Base-by-base conservation (phyloP, 495 filamentous ascomycete genomes). In the Penicillium ochrochloron region DNA sequence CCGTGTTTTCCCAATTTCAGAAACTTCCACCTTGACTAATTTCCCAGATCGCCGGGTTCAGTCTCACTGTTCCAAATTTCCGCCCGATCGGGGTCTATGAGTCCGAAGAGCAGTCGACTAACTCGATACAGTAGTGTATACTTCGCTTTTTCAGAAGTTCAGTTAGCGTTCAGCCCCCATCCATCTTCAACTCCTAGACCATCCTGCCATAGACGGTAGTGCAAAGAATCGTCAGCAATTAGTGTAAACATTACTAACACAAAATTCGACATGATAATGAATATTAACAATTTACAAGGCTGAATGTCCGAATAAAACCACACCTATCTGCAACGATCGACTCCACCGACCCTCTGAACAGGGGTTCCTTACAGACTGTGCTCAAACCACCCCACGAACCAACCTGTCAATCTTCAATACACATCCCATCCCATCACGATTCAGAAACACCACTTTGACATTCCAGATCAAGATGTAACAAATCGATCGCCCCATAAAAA, bases 331-430 rank as follows among this genome's bases (percentile, higher is more conserved):
- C 17, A 2, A 14, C 50, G 23, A 52, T 65, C 35, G 48, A 10
- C 27, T 31, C 14, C 48, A 31, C 48, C 27, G 25, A 52, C 33
- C 48, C 58, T 48, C 66, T 46, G 59, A 65, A 62, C 59, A 68
- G 48, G 54, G 66, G 48, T 54, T 58, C 58, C 61, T 59, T 59
- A 53, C 33, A 23, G 23, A 11, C 9, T 23, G 4, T 27, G 4
- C 42, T 23, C 21, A 57, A 3, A 31, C 3, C 3, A 25, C 19
- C 25, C 23, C 23, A 8, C 48, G 48, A 51, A 51, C 48, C 48
- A 51, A 29, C 48, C 48, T 51, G 48, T 51, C 48, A 51, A 29
- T 31, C 48, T 29, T 23, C 21, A 29, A 17, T 51, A 7, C 25
- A 29, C 9, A 19, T 10, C 6, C 19, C 9, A 19, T 10, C 6